Percentiles rank a stretch among this genome's conserved stretches.
Conservation (phyloP, 1,284 basidiomycete species). For the Ustilago vetiveriae region DNA sequence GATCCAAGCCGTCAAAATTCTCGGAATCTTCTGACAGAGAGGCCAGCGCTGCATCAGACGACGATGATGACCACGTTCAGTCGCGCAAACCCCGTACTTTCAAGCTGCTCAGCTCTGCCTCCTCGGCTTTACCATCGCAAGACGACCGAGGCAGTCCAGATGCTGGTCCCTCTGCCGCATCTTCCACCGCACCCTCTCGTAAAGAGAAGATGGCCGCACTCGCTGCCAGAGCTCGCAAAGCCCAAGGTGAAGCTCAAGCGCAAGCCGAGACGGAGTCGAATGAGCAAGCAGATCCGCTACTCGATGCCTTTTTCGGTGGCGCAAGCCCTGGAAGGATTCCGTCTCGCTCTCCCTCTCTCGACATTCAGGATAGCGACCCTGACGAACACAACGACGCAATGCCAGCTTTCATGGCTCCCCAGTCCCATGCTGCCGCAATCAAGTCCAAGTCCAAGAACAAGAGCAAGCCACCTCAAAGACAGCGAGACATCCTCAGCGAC, state of each 20-base stretch:
- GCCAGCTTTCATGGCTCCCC: constrained; percentile 25
- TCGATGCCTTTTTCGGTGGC: constrained; percentile 26
- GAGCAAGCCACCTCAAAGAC: constrained; percentile 6
- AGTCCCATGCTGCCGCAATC: neutral
- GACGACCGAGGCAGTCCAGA: constrained; percentile 4
- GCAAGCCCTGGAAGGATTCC: constrained; percentile 8
- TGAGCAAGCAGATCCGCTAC: constrained; percentile 16
- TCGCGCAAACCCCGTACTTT: constrained; percentile 23
- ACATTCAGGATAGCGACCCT: constrained; percentile 34
- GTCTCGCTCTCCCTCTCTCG: constrained; percentile 34
- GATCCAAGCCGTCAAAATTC: constrained; percentile 18
- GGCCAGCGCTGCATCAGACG: constrained; percentile 6
- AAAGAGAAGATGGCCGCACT: constrained; percentile 37
- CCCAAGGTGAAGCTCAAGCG: constrained; percentile 8
- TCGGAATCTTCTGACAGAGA: constrained; percentile 22
- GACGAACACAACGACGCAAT: constrained; percentile 44
- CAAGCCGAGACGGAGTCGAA: neutral
- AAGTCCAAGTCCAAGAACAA: constrained; percentile 14
- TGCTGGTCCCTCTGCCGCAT: constrained; percentile 3
- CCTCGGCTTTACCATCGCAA: constrained; percentile 8
- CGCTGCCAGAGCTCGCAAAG: constrained; percentile 22
- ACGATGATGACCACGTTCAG: constrained; percentile 7
- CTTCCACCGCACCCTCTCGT: constrained; percentile 5
- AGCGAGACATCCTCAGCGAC: constrained; percentile 35
- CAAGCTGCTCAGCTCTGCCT: constrained; percentile 22